Conservation (phyloP, 1,284 basidiomycete species). For the Ganoderma sinense region DNA sequence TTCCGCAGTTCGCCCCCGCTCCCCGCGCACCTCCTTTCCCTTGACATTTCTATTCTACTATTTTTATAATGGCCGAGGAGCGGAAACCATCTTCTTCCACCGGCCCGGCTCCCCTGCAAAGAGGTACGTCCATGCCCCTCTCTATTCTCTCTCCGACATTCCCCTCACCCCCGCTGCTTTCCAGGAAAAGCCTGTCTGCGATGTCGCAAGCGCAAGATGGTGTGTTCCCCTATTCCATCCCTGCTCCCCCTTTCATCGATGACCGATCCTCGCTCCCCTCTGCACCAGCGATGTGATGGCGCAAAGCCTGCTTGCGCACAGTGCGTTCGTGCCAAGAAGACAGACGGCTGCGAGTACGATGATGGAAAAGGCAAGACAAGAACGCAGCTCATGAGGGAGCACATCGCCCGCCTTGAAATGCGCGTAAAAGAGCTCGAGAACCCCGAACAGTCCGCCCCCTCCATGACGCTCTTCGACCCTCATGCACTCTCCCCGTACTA, state of each 20-base stretch:
- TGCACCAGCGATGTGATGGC: conserved; percentile 50
- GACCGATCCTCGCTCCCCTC: neutral
- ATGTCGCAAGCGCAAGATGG: conserved; percentile 85
- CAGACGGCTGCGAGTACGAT: conserved; percentile 52
- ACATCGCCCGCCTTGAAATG: conserved; percentile 48
- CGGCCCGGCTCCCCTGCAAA: conserved; percentile 42
- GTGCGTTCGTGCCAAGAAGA: conserved; percentile 50
- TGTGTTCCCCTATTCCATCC: conserved; percentile 39
- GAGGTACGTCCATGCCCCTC: conserved; percentile 35
- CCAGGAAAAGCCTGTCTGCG: conserved; percentile 71
- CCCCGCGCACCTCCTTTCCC: conserved; percentile 36
- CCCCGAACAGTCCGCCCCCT: conserved; percentile 43
- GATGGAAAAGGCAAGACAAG: conserved; percentile 56
- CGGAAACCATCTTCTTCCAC: conserved; percentile 36
- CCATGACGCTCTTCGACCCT: conserved; percentile 48
- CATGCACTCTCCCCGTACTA: conserved; percentile 42
- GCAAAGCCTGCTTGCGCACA: conserved; percentile 51
- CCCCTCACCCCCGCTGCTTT: conserved; percentile 14
- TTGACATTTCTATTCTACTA: conserved; percentile 40
- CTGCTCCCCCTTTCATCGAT: conserved; percentile 7
- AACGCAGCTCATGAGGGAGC: conserved; percentile 54
- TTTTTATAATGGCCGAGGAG: conserved; percentile 49
- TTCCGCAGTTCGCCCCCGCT: conserved; percentile 36
- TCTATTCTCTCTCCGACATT: neutral
- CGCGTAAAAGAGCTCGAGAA: conserved; percentile 53